Base-by-base conservation (phyloP, 306 rosid genomes). In the Quercus glauca region DNA sequence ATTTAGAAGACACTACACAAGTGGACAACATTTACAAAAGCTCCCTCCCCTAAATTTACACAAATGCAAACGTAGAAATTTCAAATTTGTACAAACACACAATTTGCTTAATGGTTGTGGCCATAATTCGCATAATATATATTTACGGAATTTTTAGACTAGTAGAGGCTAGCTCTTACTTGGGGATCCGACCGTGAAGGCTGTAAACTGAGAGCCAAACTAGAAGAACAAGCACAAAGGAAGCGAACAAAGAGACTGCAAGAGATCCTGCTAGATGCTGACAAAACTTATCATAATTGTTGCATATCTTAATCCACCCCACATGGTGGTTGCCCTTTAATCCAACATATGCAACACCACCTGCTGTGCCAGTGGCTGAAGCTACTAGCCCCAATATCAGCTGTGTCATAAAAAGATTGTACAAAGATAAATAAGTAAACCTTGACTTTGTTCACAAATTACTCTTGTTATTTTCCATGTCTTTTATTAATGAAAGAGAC, bases 321-420 rank as follows among this genome's bases (percentile, higher is more conserved):
- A 86, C 82, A 25, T 92, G 97, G 0, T 28, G 2, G 82, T 94
- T 89, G 15, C 99, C 99, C 74, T 92, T 95, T 58, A 87, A 83
- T 52, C 94, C 98, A 26, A 90, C 1, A 60, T 95, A 95, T 14
- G 91, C 97, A 33, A 95, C 76, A 23, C 83, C 80, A 6, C 90
- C 98, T 0, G 97, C 97, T 3, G 97, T 23, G 52, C 99, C 99
- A 0, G 90, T 86, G 70, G 97, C 99, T 2, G 99, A 90, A 29
- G 92, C 97, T 49, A 85, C 76, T 51, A 95, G 51, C 67, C 97
- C 99, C 78, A 95, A 71, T n/a, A 91, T 86, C 80, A 94, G 67
- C 98, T 94, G 92, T 88, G 68, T 71, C 57, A 83, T 2, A 58
- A 58, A 58, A 58, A 2, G 25, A 56, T 59, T 59, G 53, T 49